phyloP scores from a whole-genome alignment of 1,284 basidiomycete species.

The Naganishia cerealis region DNA sequence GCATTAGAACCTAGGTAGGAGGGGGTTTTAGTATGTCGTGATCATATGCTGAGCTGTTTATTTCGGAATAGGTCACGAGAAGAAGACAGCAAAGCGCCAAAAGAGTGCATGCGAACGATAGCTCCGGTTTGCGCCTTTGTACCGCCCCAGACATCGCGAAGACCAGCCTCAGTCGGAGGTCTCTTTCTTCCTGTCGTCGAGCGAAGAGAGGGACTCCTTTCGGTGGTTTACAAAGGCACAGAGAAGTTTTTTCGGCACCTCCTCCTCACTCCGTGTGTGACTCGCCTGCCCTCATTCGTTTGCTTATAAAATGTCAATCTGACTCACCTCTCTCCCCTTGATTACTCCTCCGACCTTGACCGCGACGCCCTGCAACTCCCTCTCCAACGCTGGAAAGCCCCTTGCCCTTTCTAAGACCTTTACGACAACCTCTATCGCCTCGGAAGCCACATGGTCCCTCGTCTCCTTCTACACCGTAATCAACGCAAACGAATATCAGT shows the following conservation, averaged over 20 bases:
- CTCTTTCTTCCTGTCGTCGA: no score
- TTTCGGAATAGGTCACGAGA: no score
- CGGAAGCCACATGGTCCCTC: background rate
- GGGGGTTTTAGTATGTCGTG: slow-evolving; percentile 14
- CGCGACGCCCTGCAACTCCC: slow-evolving; percentile 1
- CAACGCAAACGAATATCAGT: background rate
- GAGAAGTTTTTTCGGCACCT: no score
- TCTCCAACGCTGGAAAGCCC: background rate
- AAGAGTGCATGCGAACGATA: no score
- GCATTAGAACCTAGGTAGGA: slow-evolving; percentile 23
- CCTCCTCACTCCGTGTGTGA: no score
- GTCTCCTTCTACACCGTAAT: background rate
- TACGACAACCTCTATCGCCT: background rate
- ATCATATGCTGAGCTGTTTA: no score
- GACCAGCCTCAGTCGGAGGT: no score
- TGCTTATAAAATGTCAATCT: background rate
- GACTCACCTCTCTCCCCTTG: slow-evolving; percentile 1
- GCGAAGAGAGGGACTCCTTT: no score
- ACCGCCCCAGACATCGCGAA: no score
- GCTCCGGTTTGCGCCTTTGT: no score
- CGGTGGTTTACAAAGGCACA: no score
- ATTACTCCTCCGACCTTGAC: background rate
- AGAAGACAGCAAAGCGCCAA: no score
- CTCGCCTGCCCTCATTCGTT: background rate
- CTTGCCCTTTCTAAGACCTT: background rate